Evolutionary conservation across 768 basidiomycete genomes (phyloP), one percentile per base, ranked within the genome.

Genomic region (Podaxis rugospora): DNA sequence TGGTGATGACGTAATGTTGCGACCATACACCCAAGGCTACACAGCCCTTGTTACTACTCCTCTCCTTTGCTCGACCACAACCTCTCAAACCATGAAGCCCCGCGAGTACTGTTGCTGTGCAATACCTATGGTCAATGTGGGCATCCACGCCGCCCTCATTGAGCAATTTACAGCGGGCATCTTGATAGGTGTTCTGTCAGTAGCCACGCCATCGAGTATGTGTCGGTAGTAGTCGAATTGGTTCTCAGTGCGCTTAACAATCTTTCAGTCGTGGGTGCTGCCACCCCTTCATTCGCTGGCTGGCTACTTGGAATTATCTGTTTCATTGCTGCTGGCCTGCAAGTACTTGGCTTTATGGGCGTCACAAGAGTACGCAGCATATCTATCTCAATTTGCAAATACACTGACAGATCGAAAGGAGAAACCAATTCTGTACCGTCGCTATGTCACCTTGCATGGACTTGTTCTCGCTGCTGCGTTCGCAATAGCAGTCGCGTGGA

Each of bases 51-150:
- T 57, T 36, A 62, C 53, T 61, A 63, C 59, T 39, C 64, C 65
- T 50, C 62, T 63, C 61, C 62, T 63, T 66, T 59, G 47, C 57
- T 51, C 64, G 63, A 52, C 62, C 69, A 67, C 66, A 68, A 83
- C 64, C 53, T 35, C 35, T 27, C 14, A 61, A 69, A 70, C 63
- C 69, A 89, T 90, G 88, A 90, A 87, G 71, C 75, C 87, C 54
- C 84, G 92, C 76, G 88, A 93, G 52, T 95, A 94, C 70, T 97
- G 94, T 69, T 97, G 94, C 72, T 93, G 91, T 68, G 95, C 95
- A 47, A 89, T 98, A 62, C 95, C 95, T 7, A 75, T 94, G 52
- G 79, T 94, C 64, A 96, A 99, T 76, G 82, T 86, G 63, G 97
- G 97, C 35, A 91, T 98, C 56, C 98, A 97, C 67, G 72, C 84